Evolutionary conservation across 2,329 filamentous ascomycete species (phyloP).

Genomic region (Hymenoscyphus scutula): DNA sequence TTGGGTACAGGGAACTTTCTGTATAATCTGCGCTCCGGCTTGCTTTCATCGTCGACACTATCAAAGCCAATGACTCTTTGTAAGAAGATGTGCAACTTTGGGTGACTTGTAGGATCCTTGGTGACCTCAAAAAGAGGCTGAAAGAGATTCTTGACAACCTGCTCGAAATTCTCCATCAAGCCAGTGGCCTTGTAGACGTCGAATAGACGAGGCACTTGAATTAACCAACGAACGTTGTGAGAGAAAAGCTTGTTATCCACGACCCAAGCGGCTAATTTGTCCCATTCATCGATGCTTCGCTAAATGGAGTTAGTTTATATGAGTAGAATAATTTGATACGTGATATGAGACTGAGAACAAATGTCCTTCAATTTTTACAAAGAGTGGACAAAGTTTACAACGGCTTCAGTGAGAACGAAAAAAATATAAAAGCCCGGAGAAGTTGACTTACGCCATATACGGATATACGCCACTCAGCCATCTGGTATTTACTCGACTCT

Average conservation of each 20-base stretch:
- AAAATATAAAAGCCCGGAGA: not conserved
- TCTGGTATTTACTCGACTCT: conserved; percentile 98
- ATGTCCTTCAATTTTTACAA: not conserved
- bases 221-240: conserved; percentile 94
- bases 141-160: conserved; percentile 89
- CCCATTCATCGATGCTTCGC: conserved; percentile 86
- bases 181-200: conserved; percentile 91
- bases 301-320: not conserved
- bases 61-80: conserved; percentile 96
- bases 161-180: conserved; percentile 85
- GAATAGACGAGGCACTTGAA: conserved; percentile 91
- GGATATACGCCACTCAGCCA: conserved; percentile 98
- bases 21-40: conserved; percentile 89
- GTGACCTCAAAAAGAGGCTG: conserved; percentile 94
- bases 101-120: conserved; percentile 78
- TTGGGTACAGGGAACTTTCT: conserved; percentile 91
- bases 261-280: conserved; percentile 95
- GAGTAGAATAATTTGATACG: not conserved
- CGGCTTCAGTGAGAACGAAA: not conserved
- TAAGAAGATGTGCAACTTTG: conserved; percentile 90
- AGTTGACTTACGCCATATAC: conserved; percentile 68
- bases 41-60: conserved; percentile 97
- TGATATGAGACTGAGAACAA: not conserved
- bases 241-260: conserved; percentile 98
- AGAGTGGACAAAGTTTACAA: not conserved